Evolutionary conservation across 768 basidiomycete species (phyloP).

Genomic region (Harrya chromipes): DNA sequence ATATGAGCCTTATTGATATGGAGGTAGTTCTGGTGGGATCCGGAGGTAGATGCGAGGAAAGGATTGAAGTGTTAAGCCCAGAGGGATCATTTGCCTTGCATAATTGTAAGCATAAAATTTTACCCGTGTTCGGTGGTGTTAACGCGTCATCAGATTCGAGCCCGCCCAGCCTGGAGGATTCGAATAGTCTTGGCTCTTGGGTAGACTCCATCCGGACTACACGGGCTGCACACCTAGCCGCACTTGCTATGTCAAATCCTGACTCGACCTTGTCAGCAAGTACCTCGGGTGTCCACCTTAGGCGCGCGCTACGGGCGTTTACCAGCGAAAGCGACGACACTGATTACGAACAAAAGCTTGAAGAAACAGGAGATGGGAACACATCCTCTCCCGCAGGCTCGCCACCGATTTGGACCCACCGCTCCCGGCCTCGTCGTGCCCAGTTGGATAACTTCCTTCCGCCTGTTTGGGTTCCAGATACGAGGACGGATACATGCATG

Average conservation of each 20-base stretch:
- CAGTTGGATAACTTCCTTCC: conserved; percentile 65
- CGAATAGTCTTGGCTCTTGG: conserved; percentile 53
- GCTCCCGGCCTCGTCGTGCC: conserved; percentile 24
- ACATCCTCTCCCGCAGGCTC: background rate
- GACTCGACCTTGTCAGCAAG: conserved; percentile 83
- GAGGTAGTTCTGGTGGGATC: conserved; percentile 57
- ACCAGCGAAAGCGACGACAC: conserved; percentile 39
- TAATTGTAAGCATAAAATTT: conserved; percentile 44
- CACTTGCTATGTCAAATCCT: conserved; percentile 67
- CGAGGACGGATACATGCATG: conserved; percentile 82
- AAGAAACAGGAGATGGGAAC: conserved; percentile 44
- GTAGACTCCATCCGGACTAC: conserved; percentile 61
- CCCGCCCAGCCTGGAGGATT: background rate
- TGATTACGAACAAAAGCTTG: conserved; percentile 42
- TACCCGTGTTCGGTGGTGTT: background rate
- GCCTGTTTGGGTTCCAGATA: conserved; percentile 90
- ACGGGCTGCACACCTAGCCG: conserved; percentile 66
- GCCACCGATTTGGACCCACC: background rate
- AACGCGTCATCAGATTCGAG: conserved; percentile 4
- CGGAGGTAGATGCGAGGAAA: conserved; percentile 41
- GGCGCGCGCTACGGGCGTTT: conserved; percentile 71
- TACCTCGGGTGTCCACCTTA: conserved; percentile 68
- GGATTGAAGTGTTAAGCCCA: conserved; percentile 74
- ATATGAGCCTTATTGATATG: conserved; percentile 65
- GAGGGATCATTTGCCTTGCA: conserved; percentile 75